Evolutionary conservation across 768 basidiomycete genomes (phyloP), one percentile per base, ranked within the genome.

Genomic region (Suillus brevipes): DNA sequence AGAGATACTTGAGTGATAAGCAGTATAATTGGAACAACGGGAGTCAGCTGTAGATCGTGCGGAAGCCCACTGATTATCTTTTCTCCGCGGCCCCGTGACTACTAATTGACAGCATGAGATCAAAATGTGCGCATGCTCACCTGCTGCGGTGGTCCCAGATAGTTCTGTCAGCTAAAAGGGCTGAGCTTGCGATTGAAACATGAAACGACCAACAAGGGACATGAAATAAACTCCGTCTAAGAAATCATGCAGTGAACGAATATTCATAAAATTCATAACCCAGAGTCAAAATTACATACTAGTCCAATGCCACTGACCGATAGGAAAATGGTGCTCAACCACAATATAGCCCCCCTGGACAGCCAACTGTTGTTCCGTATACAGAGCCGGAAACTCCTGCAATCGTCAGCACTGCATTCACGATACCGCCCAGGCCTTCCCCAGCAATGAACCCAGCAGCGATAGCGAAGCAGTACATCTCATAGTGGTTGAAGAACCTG

Each of bases 401-500:
- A 34, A 76, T 78, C 55, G 74, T 71, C 40, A 78, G 38, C 40
- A 74, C 68, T 1, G 77, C 75, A 23, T 71, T 75, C 6, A 75
- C 71, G n/a, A 77, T 77, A 14, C 77, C 77, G 2, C 78, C 80
- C 7, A 79, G 68, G 47, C 80, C 80, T 56, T 80, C 80, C 13
- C 80, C 80, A 13, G 79, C 79, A 40, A 81, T 73, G 66, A 78
- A 75, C 37, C 79, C 80, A 14, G 80, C 76, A 31, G 79, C 78
- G 23, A 80, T 50, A 16, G 79, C 74, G 58, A 76, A 81, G 25
- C 74, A 76, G 64, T 76, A 78, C 71, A 52, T 62, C 37, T 66
- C 61, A 20, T 69, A 71, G 38, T 58, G 37, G 6, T 6, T 25
- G 52, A 49, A 67, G 23, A 60, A 59, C 36, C 63, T 63, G 42